phyloP scores from a whole-genome alignment of 257 asterid genomes.

The Cinchona pubescens region DNA sequence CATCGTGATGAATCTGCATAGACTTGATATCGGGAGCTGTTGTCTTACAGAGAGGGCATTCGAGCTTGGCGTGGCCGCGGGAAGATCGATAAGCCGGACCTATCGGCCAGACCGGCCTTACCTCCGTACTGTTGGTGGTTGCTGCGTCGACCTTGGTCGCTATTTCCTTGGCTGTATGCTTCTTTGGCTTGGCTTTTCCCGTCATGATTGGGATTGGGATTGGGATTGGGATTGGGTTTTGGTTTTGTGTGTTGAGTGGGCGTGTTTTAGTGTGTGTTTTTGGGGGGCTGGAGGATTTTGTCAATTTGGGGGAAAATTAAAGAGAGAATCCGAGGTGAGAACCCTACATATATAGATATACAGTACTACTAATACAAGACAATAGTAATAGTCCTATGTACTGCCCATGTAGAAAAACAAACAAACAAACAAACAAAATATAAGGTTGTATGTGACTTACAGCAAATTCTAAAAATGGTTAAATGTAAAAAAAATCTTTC shows the following conservation, averaged over 20 bases:
- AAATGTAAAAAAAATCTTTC: no score
- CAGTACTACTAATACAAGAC: no score
- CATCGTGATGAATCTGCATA: conserved; percentile 90
- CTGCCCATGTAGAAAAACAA: no score
- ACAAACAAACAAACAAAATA: no score
- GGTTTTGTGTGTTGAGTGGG: background rate
- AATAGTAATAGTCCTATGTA: no score
- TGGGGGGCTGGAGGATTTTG: background rate
- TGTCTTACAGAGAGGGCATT: conserved; percentile 79
- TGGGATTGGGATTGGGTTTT: no score
- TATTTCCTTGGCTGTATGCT: conserved; percentile 88
- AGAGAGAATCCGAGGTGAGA: background rate
- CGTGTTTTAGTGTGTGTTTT: background rate
- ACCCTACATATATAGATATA: conserved; percentile 13
- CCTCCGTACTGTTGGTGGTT: conserved; percentile 87
- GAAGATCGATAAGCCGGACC: conserved; percentile 57
- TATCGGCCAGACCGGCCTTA: conserved; percentile 68
- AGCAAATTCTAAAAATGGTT: no score
- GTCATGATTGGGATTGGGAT: conserved; percentile 44
- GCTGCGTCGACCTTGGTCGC: conserved; percentile 77
- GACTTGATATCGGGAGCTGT: conserved; percentile 84
- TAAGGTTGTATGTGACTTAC: no score
- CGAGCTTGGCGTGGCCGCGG: conserved; percentile 84
- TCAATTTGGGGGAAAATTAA: background rate
- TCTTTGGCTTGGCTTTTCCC: conserved; percentile 91